These are phyloP conservation scores for Filosporella fistucella DNA, from an alignment of 495 filamentous ascomycete genomes.

Conservation along the genomic window DNA sequence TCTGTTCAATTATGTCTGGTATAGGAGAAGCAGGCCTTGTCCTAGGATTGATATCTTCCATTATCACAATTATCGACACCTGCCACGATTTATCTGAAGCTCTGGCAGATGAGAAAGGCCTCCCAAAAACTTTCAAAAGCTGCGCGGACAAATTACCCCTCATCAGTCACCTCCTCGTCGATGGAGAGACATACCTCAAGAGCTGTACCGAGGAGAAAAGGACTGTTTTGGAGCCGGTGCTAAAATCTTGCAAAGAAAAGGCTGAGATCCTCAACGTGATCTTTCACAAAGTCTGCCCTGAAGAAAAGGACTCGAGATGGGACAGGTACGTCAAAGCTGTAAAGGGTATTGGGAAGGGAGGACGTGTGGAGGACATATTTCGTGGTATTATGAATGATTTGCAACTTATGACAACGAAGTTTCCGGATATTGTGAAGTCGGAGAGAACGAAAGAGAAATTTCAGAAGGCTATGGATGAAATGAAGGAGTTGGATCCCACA, in stretches of 20 bases:
- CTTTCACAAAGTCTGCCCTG: slow-evolving; percentile 22
- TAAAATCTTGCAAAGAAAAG: slow-evolving; percentile 20
- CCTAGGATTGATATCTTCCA: slow-evolving; percentile 22
- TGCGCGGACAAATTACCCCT: slow-evolving; percentile 22
- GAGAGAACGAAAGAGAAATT: slow-evolving; percentile 15
- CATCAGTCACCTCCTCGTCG: slow-evolving; percentile 18
- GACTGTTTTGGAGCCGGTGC: slow-evolving; percentile 13
- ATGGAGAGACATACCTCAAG: slow-evolving; percentile 15
- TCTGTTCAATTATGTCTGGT: slow-evolving; percentile 11
- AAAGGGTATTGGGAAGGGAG: slow-evolving; percentile 20
- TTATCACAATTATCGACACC: slow-evolving; percentile 24
- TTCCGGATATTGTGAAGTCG: slow-evolving; percentile 13
- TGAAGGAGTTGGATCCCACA: slow-evolving; percentile 15
- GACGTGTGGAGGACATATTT: slow-evolving; percentile 23
- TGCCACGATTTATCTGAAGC: slow-evolving; percentile 23
- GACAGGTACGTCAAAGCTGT: slow-evolving; percentile 21
- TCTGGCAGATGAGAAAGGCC: slow-evolving; percentile 16
- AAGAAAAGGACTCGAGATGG: slow-evolving; percentile 13
- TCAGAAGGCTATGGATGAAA: slow-evolving; percentile 16
- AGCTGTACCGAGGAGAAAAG: slow-evolving; percentile 11
- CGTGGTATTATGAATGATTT: slow-evolving; percentile 22
- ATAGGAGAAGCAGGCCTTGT: slow-evolving; percentile 15
- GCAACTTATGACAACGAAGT: slow-evolving; percentile 20
- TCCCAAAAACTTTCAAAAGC: slow-evolving; percentile 23
- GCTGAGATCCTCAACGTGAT: slow-evolving; percentile 14